Conservation (phyloP, 129 eudicot species). For the Arctium minus region DNA sequence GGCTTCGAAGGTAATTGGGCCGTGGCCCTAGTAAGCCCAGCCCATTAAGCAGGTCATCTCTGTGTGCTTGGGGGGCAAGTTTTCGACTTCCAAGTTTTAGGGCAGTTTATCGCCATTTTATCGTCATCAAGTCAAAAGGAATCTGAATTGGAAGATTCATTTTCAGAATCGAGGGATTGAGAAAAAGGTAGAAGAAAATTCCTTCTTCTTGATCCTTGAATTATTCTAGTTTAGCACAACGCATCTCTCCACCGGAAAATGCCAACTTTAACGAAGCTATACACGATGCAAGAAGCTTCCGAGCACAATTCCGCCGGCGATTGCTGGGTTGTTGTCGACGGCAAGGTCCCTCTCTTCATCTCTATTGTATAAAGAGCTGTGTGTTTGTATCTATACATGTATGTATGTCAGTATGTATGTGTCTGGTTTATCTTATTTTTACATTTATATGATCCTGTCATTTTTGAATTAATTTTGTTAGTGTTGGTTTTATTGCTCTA, state of each 20-base stretch:
- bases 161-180: slow-evolving; percentile 7
- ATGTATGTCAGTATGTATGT: background rate
- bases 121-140: slow-evolving; percentile 7
- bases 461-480: background rate
- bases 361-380: background rate
- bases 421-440: background rate
- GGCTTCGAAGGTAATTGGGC: background rate
- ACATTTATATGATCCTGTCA: slow-evolving; percentile 11
- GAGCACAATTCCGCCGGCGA: slow-evolving; percentile 78
- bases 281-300: slow-evolving; percentile 72
- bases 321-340: slow-evolving; percentile 87
- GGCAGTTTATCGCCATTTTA: slow-evolving; percentile 16
- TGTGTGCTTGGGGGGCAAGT: slow-evolving; percentile 20
- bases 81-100: slow-evolving; percentile 8
- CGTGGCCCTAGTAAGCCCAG: background rate
- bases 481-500: background rate
- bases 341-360: slow-evolving; percentile 47
- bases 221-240: slow-evolving; percentile 5
- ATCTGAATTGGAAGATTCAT: slow-evolving; percentile 8
- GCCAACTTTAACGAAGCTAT: slow-evolving; percentile 83
- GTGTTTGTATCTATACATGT: background rate
- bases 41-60: background rate
- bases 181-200: background rate
- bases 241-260: slow-evolving; percentile 15
- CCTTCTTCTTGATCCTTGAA: slow-evolving; percentile 15